Evolutionary conservation across 345 rosid genomes (phyloP).

Genomic region (Eucalyptus grandis): DNA sequence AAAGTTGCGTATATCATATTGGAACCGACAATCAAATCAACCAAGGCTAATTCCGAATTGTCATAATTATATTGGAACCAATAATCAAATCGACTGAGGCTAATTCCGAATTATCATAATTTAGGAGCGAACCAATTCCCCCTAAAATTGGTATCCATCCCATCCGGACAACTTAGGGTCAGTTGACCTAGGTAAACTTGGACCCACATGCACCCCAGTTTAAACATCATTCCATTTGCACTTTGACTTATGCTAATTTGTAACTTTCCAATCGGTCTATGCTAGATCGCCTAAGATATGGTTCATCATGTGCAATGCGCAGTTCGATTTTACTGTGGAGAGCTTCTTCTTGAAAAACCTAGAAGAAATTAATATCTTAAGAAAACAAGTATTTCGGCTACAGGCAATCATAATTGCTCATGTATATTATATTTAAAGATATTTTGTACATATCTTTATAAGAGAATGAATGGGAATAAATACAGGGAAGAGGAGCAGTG

Average conservation of each 20-base stretch:
- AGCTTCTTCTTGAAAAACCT: background rate
- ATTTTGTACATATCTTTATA: too few species aligned
- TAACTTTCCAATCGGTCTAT: background rate
- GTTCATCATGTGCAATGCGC: background rate
- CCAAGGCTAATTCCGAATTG: background rate
- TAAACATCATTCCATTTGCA: background rate
- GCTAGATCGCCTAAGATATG: background rate
- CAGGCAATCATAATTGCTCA: too few species aligned
- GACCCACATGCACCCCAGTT: background rate
- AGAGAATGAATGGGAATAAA: too few species aligned
- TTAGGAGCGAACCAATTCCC: background rate
- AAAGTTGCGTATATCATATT: background rate
- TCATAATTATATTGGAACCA: background rate
- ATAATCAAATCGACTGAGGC: background rate
- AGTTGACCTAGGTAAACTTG: background rate
- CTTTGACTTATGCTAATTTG: background rate
- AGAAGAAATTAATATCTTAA: too few species aligned
- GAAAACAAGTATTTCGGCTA: too few species aligned
- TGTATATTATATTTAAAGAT: too few species aligned
- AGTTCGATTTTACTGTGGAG: background rate
- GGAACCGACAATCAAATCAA: background rate
- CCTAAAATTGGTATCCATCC: background rate
- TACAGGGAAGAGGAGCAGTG: too few species aligned
- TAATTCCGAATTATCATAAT: background rate
- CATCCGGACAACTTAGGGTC: background rate